These are phyloP conservation scores for Trichoderma hamatum DNA, from an alignment of 2,329 filamentous ascomycete genomes.

Conservation along the genomic window DNA sequence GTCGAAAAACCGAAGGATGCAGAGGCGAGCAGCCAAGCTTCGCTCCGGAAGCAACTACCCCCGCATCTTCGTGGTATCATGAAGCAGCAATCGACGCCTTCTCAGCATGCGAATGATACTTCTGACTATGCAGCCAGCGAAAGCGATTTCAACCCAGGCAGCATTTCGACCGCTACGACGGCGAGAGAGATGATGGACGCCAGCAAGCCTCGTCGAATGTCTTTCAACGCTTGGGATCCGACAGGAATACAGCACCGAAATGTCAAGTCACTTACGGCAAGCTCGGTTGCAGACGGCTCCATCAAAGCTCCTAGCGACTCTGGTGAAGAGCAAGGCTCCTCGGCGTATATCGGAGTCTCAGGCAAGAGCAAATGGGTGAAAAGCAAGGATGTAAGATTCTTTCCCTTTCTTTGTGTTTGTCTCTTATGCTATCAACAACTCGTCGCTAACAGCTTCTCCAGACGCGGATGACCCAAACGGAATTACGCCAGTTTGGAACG, in stretches of 20 bases:
- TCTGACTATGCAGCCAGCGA: background rate
- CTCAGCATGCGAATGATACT: background rate
- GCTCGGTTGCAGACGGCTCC: constrained; percentile 29
- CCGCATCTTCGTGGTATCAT: constrained; percentile 18
- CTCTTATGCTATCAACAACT: too few relatives aligned
- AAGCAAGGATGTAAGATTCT: constrained; percentile 7
- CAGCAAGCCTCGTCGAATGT: background rate
- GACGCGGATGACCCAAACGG: constrained; percentile 18
- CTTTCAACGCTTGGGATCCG: constrained; percentile 41
- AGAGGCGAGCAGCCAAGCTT: background rate
- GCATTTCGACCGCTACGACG: constrained; percentile 40
- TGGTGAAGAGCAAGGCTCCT: background rate
- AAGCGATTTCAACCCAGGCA: constrained; percentile 15
- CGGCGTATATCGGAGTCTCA: background rate
- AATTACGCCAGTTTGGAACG: background rate
- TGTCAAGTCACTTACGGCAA: constrained; percentile 33
- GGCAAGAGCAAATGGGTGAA: constrained; percentile 34
- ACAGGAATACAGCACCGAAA: constrained; percentile 32
- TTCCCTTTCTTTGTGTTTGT: too few relatives aligned
- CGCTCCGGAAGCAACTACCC: constrained; percentile 3
- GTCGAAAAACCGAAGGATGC: background rate
- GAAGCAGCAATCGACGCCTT: background rate
- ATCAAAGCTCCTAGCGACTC: background rate
- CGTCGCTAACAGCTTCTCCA: background rate
- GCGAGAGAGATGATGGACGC: constrained; percentile 29